Evolutionary conservation across 495 filamentous ascomycete species (phyloP).

Genomic region (Halenospora varia): DNA sequence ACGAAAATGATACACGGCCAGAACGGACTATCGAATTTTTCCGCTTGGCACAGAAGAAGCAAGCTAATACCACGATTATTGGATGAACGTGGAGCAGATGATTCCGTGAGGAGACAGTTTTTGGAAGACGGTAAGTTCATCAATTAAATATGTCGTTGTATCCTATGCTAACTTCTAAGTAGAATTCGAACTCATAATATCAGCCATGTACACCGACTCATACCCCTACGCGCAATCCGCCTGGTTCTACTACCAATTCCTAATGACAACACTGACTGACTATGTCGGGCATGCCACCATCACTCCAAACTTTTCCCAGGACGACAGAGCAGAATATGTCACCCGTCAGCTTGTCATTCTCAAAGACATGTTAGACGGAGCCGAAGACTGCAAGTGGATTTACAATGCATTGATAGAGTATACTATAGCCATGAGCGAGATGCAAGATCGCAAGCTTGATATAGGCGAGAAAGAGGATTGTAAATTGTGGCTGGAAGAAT

Average conservation of each 20-base stretch:
- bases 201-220: slow-evolving; percentile 78
- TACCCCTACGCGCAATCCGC: slow-evolving; percentile 74
- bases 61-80: slow-evolving; percentile 75
- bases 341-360: slow-evolving; percentile 62
- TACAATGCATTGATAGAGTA: slow-evolving; percentile 72
- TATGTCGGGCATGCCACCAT: slow-evolving; percentile 45
- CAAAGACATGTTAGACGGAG: slow-evolving; percentile 69
- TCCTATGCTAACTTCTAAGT: neutral
- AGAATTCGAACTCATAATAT: slow-evolving; percentile 72
- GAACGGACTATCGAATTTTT: slow-evolving; percentile 86
- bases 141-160: too few species aligned
- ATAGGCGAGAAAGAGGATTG: slow-evolving; percentile 42
- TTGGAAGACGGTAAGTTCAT: slow-evolving; percentile 61
- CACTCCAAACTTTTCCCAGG: slow-evolving; percentile 52
- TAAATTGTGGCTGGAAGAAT: slow-evolving; percentile 55
- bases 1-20: slow-evolving; percentile 68
- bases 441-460: slow-evolving; percentile 34
- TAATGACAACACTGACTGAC: slow-evolving; percentile 59
- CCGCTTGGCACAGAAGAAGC: slow-evolving; percentile 90
- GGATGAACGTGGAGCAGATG: slow-evolving; percentile 59
- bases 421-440: slow-evolving; percentile 43
- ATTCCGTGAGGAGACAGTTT: slow-evolving; percentile 57
- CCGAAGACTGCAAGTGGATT: slow-evolving; percentile 73
- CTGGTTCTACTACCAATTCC: slow-evolving; percentile 92
- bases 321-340: slow-evolving; percentile 64